A percentile compares a stretch with the other conserved stretches of the same genome.
Evolutionary conservation across 2,329 filamentous ascomycete species (phyloP).

Genomic region (Onygenales sp.): DNA sequence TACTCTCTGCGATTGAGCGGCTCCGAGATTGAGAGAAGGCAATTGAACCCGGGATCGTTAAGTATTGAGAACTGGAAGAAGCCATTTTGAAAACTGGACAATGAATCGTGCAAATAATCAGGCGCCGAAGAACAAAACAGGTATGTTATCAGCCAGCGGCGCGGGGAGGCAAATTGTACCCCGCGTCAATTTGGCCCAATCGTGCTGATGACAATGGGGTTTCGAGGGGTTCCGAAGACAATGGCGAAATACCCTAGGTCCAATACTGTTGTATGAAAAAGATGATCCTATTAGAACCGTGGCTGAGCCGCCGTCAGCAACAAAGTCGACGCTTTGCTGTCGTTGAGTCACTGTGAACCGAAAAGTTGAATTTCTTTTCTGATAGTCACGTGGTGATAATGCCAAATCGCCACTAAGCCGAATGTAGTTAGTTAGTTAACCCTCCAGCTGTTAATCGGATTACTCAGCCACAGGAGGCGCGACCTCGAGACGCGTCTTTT

Average conservation of each 20-base stretch:
- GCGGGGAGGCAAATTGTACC: neutral
- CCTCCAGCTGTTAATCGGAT: too few relatives aligned
- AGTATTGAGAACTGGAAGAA: slow-evolving; percentile 21
- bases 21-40: slow-evolving; percentile 38
- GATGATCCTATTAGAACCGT: neutral
- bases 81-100: slow-evolving; percentile 21
- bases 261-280: neutral
- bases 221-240: neutral
- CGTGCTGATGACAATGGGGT: neutral
- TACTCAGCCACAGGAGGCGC: too few relatives aligned
- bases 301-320: neutral
- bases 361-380: neutral
- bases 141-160: neutral
- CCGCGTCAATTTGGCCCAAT: neutral
- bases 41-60: slow-evolving; percentile 32
- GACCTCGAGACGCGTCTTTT: too few relatives aligned
- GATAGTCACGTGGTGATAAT: neutral
- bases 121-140: neutral
- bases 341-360: neutral
- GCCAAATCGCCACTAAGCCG: too few relatives aligned
- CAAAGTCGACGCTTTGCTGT: neutral
- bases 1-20: slow-evolving; percentile 31
- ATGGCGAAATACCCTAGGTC: neutral
- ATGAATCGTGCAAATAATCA: neutral
- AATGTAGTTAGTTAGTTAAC: too few relatives aligned